Percentiles rank a stretch among this genome's conserved stretches.
phyloP scores from a whole-genome alignment of 2,329 filamentous ascomycete genomes.

The Cephalotrichum gorgonifer region DNA sequence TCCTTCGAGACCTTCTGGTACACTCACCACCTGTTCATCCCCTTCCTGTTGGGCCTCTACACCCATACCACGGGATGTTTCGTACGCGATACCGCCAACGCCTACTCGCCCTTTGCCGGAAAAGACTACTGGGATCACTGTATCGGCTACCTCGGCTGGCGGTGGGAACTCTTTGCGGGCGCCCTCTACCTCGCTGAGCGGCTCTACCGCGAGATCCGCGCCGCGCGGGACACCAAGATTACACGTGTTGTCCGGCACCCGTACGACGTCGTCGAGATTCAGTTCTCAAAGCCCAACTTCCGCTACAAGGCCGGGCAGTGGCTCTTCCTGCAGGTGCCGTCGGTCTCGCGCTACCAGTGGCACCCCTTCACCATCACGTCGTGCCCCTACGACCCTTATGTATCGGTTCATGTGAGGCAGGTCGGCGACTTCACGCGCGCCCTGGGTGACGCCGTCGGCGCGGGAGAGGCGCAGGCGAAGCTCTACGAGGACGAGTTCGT shows the following conservation, averaged over 20 bases:
- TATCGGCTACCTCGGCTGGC: slow-evolving; percentile 91
- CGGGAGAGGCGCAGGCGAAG: slow-evolving; percentile 66
- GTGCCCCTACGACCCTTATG: slow-evolving; percentile 78
- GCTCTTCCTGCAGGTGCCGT: slow-evolving; percentile 79
- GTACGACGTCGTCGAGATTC: slow-evolving; percentile 85
- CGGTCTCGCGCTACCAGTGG: slow-evolving; percentile 73
- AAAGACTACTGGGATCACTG: slow-evolving; percentile 82
- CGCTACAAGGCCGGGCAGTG: slow-evolving; percentile 88
- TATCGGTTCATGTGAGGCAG: slow-evolving; percentile 78
- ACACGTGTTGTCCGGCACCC: slow-evolving; percentile 92
- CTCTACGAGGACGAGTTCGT: slow-evolving; percentile 59
- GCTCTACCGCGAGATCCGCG: slow-evolving; percentile 81
- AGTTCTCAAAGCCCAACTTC: slow-evolving; percentile 82
- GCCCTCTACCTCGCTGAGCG: slow-evolving; percentile 80
- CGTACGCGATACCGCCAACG: slow-evolving; percentile 67
- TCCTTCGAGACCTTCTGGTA: slow-evolving; percentile 99
- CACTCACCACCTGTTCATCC: slow-evolving; percentile 93
- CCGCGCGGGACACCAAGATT: slow-evolving; percentile 76
- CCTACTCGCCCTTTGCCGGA: slow-evolving; percentile 77
- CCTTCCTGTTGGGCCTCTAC: slow-evolving; percentile 87
- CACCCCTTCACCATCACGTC: slow-evolving; percentile 92
- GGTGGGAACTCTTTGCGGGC: slow-evolving; percentile 87
- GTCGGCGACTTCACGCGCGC: slow-evolving; percentile 79
- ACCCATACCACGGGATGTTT: slow-evolving; percentile 95
- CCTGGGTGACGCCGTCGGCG: slow-evolving; percentile 73